Base-by-base conservation (phyloP, 129 eudicot species). In the Calendula officinalis region DNA sequence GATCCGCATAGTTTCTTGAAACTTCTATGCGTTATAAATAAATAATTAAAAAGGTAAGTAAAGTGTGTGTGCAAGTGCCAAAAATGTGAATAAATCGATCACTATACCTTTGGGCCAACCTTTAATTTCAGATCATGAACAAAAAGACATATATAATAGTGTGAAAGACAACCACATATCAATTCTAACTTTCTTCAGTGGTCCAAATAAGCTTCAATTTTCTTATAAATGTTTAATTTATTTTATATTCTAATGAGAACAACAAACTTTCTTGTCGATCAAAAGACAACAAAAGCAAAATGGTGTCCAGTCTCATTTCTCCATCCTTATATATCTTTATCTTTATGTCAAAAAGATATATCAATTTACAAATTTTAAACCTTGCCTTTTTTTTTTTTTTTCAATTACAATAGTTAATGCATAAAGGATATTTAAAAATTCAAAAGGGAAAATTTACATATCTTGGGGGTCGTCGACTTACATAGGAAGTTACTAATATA, bases 221-320 rank as follows among this genome's bases (percentile, higher is more conserved):
- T 48, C 41, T 32, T 15, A 50, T 14, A 47, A 64, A 62, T 38
- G 22, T 37, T 43, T 58, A 12, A 16, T 16, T 3, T 11, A 16
- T 45, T 57, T n/a, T 58, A 30, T 53, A 5, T 32, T 64, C 61
- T 74, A 66, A 46, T 57, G 73, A 58, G 17, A 66, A 74, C 78
- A 74, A 66, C 47, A 34, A 48, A 56, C 67, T 74, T 66, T 74
- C 62, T 48, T 66, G 78, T 65, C 78, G 66, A 57, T 66, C 78
- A 74, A 74, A 55, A 66, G 47, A 74, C 33, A 74, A 71, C 78
- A 57, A 74, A 58, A 74, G 68, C 44, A 74, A 66, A 22, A 74
- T 74, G 78, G 78, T 74, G 78, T 74, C 78, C 64, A 66, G 56
- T 74, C 78, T 74, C 55, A 66, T 57, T 66, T 58, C 67, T 14